These are phyloP conservation scores for Friedmanniomyces endolithicus DNA, from an alignment of 495 filamentous ascomycete genomes.

Conservation along the genomic window DNA sequence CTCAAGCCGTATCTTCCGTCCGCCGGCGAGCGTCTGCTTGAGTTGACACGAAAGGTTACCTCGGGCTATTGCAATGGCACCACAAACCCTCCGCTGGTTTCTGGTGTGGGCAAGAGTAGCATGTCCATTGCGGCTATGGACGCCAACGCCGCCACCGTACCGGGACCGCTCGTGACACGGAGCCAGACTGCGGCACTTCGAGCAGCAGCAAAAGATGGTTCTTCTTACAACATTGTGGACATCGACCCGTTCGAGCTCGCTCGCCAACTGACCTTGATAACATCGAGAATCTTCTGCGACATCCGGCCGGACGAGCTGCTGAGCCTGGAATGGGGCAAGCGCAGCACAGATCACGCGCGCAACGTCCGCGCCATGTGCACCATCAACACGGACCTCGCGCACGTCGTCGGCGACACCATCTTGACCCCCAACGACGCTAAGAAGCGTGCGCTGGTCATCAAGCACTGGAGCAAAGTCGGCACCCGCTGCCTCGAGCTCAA, in stretches of 20 bases:
- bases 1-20: conserved; percentile 55
- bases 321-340: conserved; percentile 85
- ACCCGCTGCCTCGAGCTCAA: conserved; percentile 75
- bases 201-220: conserved; percentile 60
- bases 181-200: conserved; percentile 62
- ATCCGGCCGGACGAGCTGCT: conserved; percentile 92
- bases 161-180: conserved; percentile 56
- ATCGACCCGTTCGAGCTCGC: conserved; percentile 90
- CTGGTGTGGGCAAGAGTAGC: conserved; percentile 78
- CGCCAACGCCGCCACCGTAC: conserved; percentile 55
- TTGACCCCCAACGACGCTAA: conserved; percentile 76
- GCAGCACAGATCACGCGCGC: conserved; percentile 60
- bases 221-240: conserved; percentile 65
- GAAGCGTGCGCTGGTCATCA: conserved; percentile 80
- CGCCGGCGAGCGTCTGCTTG: conserved; percentile 65
- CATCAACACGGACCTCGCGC: conserved; percentile 79
- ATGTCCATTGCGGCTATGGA: conserved; percentile 56
- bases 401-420: conserved; percentile 92
- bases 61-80: conserved; percentile 48
- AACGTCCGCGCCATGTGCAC: conserved; percentile 93
- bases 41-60: conserved; percentile 73
- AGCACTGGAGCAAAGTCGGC: conserved; percentile 97
- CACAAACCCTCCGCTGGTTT: conserved; percentile 74
- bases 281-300: conserved; percentile 83
- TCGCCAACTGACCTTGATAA: conserved; percentile 85